phyloP scores from a whole-genome alignment of 345 rosid species.

The Arabis hirsuta region DNA sequence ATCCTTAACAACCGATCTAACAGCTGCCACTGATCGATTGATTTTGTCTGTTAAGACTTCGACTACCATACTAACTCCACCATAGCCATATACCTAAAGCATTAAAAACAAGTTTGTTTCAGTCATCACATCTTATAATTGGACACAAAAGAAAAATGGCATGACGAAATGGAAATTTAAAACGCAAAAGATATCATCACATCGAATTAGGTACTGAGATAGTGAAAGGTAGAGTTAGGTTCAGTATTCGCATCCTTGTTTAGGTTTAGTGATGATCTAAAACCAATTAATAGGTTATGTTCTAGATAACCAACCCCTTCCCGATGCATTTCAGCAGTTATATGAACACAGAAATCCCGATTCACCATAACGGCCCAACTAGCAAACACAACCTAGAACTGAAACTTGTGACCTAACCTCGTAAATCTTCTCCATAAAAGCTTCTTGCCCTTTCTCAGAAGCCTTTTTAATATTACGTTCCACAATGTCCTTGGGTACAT shows the following conservation, averaged over 20 bases:
- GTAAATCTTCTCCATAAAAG: constrained; percentile 79
- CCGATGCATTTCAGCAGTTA: neutral
- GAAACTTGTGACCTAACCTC: constrained; percentile 57
- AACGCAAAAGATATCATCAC: neutral
- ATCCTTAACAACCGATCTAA: constrained; percentile 84
- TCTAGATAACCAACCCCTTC: neutral
- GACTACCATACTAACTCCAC: constrained; percentile 90
- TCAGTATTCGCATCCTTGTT: neutral
- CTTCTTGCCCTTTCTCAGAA: constrained; percentile 90
- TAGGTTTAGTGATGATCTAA: constrained; percentile 8
- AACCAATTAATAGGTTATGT: neutral
- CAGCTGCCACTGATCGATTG: constrained; percentile 80
- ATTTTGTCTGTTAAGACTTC: constrained; percentile 93
- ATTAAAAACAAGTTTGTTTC: constrained; percentile 24
- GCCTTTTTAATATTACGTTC: constrained; percentile 93
- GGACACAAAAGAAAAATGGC: neutral
- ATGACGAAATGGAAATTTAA: too few relatives aligned
- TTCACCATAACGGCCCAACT: constrained; percentile 5
- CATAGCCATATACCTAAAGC: constrained; percentile 85
- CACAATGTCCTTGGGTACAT: constrained; percentile 90
- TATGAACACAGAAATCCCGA: too few relatives aligned
- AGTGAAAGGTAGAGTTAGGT: neutral
- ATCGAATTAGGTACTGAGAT: neutral
- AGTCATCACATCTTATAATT: constrained; percentile 19
- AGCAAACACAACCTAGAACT: constrained; percentile 22